Conservation (phyloP, 805 yeast species). For the Saturnispora ahearnii region DNA sequence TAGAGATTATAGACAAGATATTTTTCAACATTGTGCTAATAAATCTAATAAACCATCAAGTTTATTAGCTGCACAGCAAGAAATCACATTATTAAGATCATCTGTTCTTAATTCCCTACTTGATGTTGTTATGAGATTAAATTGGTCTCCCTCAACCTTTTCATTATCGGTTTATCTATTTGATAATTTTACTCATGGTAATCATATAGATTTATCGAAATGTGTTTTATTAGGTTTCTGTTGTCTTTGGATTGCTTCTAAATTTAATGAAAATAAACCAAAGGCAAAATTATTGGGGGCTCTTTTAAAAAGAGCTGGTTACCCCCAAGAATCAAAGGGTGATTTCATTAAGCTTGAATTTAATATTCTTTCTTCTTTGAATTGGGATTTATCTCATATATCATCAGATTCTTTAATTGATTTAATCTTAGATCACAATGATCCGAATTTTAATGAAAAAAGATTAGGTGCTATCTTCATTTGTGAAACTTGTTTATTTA, state of each 20-base stretch:
- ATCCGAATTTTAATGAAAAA: constrained; percentile 35
- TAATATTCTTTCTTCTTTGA: constrained; percentile 50
- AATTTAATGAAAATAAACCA: constrained; percentile 41
- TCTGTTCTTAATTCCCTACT: constrained; percentile 26
- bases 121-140: constrained; percentile 24
- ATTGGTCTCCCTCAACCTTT: constrained; percentile 29
- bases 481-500: constrained; percentile 59
- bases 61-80: constrained; percentile 15
- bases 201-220: constrained; percentile 28
- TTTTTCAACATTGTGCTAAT: constrained; percentile 25
- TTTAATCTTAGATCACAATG: constrained; percentile 32
- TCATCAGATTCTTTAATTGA: constrained; percentile 60
- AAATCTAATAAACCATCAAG: constrained; percentile 17
- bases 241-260: constrained; percentile 39
- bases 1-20: constrained; percentile 23
- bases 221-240: constrained; percentile 34
- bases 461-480: constrained; percentile 50
- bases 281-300: constrained; percentile 34
- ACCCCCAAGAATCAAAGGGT: constrained; percentile 16
- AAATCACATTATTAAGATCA: constrained; percentile 12
- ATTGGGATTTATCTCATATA: constrained; percentile 57
- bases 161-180: constrained; percentile 30
- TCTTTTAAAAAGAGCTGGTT: constrained; percentile 25
- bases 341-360: constrained; percentile 59
- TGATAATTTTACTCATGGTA: constrained; percentile 32